Conservation (phyloP, 345 rosid species). For the Citrus inodora region DNA sequence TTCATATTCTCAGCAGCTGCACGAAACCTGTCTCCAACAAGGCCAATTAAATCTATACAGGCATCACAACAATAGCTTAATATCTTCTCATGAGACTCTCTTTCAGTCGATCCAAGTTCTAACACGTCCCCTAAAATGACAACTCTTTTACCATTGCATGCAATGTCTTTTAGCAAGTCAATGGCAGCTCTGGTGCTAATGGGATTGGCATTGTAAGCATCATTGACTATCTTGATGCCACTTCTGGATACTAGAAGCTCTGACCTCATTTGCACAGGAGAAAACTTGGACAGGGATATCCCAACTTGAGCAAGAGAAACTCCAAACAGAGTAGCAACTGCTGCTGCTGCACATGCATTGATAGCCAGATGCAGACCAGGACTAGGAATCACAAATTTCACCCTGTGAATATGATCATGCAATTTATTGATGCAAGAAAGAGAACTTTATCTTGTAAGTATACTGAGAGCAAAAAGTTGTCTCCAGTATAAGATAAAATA, state of each 20-base stretch:
- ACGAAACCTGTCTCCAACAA: slow-evolving; percentile 22
- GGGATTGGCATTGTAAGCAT: slow-evolving; percentile 32
- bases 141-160: slow-evolving; percentile 22
- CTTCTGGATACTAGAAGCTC: slow-evolving; percentile 23
- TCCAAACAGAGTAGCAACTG: slow-evolving; percentile 22
- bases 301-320: slow-evolving; percentile 29
- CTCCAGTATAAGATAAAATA: no score
- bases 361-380: slow-evolving; percentile 27
- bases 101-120: slow-evolving; percentile 22
- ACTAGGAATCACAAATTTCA: slow-evolving; percentile 29
- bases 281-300: slow-evolving; percentile 24
- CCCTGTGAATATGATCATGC: slow-evolving; percentile 15
- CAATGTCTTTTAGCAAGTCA: slow-evolving; percentile 24
- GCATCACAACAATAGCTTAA: slow-evolving; percentile 12
- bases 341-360: slow-evolving; percentile 34
- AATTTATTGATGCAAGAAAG: neutral
- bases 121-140: slow-evolving; percentile 33
- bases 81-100: slow-evolving; percentile 20
- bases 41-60: slow-evolving; percentile 10
- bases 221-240: slow-evolving; percentile 26
- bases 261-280: slow-evolving; percentile 23
- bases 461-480: neutral
- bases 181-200: slow-evolving; percentile 29
- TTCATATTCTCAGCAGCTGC: slow-evolving; percentile 22
- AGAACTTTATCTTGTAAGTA: neutral